Evolutionary conservation across 2,329 filamentous ascomycete genomes (phyloP).

Genomic region (Epichloe coenophiala): DNA sequence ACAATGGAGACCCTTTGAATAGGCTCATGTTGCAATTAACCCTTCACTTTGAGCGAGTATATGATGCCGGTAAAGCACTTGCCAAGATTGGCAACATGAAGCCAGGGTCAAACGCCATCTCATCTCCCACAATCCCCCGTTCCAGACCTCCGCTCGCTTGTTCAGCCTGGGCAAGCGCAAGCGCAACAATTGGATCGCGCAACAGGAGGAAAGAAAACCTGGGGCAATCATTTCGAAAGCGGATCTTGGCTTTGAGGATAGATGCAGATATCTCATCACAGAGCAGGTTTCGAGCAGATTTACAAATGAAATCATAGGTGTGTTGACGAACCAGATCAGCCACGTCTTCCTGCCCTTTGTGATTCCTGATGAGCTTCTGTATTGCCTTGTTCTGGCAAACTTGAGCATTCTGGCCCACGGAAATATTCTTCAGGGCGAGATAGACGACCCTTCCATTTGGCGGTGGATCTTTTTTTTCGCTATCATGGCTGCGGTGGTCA

Average conservation of each 20-base stretch:
- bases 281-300: background rate
- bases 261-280: background rate
- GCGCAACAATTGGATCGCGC: too few relatives aligned
- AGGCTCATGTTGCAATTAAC: too few relatives aligned
- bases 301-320: background rate
- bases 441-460: background rate
- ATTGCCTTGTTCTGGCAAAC: background rate
- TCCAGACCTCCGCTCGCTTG: background rate
- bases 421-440: background rate
- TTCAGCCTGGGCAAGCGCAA: background rate
- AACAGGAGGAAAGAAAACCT: too few relatives aligned
- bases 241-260: conserved; percentile 2
- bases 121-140: too few relatives aligned
- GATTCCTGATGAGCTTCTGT: background rate
- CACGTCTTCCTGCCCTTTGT: background rate
- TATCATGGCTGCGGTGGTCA: background rate
- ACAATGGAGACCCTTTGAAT: too few relatives aligned
- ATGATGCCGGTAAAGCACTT: too few relatives aligned
- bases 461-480: background rate
- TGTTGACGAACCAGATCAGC: background rate
- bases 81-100: too few relatives aligned
- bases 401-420: background rate
- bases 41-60: too few relatives aligned
- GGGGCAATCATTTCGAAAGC: background rate
- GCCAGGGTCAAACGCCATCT: too few relatives aligned